These are phyloP conservation scores for Leishmania amazonensis DNA, from an alignment of 208 protist species.

Conservation along the genomic window DNA sequence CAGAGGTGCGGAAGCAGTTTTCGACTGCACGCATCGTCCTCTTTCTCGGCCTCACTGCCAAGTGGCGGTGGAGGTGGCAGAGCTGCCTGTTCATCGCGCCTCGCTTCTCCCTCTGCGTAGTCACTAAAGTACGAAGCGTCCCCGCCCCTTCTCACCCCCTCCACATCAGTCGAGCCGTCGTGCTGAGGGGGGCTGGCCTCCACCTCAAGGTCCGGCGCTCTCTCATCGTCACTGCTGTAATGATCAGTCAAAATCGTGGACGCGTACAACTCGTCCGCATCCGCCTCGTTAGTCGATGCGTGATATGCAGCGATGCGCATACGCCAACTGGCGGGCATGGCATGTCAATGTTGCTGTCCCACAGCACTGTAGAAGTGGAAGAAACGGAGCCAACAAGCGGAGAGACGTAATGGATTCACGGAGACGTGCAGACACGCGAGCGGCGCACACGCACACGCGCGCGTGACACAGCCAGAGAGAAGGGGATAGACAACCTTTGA, in stretches of 20 bases:
- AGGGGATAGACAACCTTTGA: neutral
- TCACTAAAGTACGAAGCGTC: slow-evolving; percentile 35
- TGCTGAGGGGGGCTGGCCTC: slow-evolving; percentile 26
- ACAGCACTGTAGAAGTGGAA: neutral
- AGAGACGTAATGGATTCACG: neutral
- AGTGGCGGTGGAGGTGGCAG: neutral
- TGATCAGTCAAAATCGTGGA: slow-evolving; percentile 6
- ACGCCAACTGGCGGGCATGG: neutral
- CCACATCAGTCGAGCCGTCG: neutral
- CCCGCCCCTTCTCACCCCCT: neutral
- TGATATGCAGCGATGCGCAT: neutral
- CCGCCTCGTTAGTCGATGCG: neutral
- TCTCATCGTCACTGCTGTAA: slow-evolving; percentile 6
- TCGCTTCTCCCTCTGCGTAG: slow-evolving; percentile 10
- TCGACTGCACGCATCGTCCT: slow-evolving; percentile 2
- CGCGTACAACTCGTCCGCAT: slow-evolving; percentile 1
- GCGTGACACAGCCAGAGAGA: neutral
- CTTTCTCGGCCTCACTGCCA: neutral
- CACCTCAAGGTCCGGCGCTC: slow-evolving; percentile 25
- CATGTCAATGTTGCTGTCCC: neutral
- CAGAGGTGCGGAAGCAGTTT: slow-evolving; percentile 2
- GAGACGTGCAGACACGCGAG: neutral
- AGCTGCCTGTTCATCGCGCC: neutral
- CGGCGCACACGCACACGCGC: neutral
- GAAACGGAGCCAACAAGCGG: neutral